Evolutionary conservation across 2,329 filamentous ascomycete genomes (phyloP).

Genomic region (Cercospora citrullina): DNA sequence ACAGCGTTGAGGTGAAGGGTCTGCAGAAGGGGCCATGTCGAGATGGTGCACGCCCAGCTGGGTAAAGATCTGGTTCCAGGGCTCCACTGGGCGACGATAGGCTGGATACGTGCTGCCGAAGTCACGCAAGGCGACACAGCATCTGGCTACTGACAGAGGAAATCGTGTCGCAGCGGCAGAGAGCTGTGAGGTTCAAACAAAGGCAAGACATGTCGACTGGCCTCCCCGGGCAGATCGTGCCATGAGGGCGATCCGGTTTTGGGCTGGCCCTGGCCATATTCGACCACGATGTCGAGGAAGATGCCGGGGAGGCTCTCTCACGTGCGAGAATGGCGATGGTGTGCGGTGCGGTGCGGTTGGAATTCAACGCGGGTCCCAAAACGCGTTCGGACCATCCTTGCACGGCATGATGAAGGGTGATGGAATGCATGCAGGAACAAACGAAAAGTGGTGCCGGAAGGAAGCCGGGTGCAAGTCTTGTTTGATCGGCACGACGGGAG

Average conservation of each 20-base stretch:
- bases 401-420: conserved; percentile 6
- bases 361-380: not conserved
- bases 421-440: conserved; percentile 15
- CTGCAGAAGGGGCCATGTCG: not conserved
- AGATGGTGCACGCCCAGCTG: not conserved
- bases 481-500: not conserved
- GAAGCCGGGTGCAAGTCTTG: not conserved
- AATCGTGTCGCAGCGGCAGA: not conserved
- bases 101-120: conserved; percentile 1
- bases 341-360: not conserved
- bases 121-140: conserved; percentile 3
- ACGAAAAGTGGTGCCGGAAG: not conserved
- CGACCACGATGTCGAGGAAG: not conserved
- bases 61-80: not conserved
- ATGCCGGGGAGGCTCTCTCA: not conserved
- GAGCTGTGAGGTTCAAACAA: conserved; percentile 2
- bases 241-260: not conserved
- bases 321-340: not conserved
- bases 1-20: not conserved
- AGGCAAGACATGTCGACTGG: not conserved
- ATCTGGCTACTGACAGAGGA: not conserved
- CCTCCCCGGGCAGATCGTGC: not conserved
- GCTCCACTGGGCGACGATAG: conserved; percentile 10
- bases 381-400: not conserved
- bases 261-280: not conserved